phyloP scores from a whole-genome alignment of 2,329 filamentous ascomycete genomes.

The Diaporthe aspalathi region DNA sequence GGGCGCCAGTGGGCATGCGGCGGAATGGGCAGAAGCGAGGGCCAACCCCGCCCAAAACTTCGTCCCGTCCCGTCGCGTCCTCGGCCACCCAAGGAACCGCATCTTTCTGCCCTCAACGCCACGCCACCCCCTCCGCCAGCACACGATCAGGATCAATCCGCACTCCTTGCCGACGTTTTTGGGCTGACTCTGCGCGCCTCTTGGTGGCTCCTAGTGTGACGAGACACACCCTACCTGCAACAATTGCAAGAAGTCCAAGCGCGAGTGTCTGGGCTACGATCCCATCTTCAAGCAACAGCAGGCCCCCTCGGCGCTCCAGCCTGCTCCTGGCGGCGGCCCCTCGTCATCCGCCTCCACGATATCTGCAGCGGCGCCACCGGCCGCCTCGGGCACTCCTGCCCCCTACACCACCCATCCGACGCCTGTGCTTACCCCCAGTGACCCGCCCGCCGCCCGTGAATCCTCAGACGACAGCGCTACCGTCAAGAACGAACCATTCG shows the following conservation, averaged over 20 bases:
- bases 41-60: slow-evolving; percentile 10
- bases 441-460: slow-evolving; percentile 30
- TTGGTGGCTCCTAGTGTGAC: slow-evolving; percentile 76
- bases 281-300: slow-evolving; percentile 84
- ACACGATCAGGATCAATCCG: too few species aligned
- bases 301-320: slow-evolving; percentile 78
- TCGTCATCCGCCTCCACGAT: slow-evolving; percentile 51
- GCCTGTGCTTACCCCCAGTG: slow-evolving; percentile 38
- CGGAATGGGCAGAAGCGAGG: background rate
- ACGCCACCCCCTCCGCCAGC: background rate
- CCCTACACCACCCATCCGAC: slow-evolving; percentile 49
- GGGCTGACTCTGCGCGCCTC: slow-evolving; percentile 13
- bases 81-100: slow-evolving; percentile 19
- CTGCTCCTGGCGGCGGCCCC: slow-evolving; percentile 64
- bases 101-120: background rate
- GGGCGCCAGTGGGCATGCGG: slow-evolving; percentile 13
- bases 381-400: slow-evolving; percentile 49
- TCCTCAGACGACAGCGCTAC: slow-evolving; percentile 19
- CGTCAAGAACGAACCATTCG: slow-evolving; percentile 50
- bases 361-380: slow-evolving; percentile 48
- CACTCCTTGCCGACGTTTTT: background rate
- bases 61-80: slow-evolving; percentile 37
- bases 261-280: slow-evolving; percentile 87
- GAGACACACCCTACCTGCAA: slow-evolving; percentile 93
- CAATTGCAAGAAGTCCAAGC: slow-evolving; percentile 90